Conservation (phyloP, 257 asterid genomes). For the Coffea canephora region DNA sequence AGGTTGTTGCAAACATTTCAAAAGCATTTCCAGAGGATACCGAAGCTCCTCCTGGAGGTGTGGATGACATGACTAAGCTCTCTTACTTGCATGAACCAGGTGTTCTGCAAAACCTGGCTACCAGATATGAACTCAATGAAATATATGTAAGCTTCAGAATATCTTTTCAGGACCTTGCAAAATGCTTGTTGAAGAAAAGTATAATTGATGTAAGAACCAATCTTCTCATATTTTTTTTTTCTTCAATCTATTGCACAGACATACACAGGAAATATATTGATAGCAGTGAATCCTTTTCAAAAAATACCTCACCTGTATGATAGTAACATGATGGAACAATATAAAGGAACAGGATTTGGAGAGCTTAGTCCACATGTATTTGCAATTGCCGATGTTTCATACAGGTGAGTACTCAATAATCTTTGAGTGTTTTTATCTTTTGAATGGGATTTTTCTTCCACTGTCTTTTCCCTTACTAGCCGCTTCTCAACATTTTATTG, state of each 20-base stretch:
- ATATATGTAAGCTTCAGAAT: slow-evolving; percentile 67
- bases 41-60: slow-evolving; percentile 98
- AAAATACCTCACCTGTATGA: slow-evolving; percentile 96
- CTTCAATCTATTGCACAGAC: slow-evolving; percentile 57
- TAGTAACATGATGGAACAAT: slow-evolving; percentile 99
- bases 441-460: not conserved
- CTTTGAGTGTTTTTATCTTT: not conserved
- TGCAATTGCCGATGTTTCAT: slow-evolving; percentile 96
- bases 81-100: slow-evolving; percentile 99
- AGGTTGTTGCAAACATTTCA: slow-evolving; percentile 75
- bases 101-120: slow-evolving; percentile 86
- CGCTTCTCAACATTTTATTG: slow-evolving; percentile 21
- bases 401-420: slow-evolving; percentile 47
- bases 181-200: not conserved
- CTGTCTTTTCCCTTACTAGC: slow-evolving; percentile 6
- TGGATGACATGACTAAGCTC: slow-evolving; percentile 99
- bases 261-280: slow-evolving; percentile 95
- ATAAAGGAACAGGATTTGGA: slow-evolving; percentile 96
- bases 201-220: not conserved
- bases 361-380: slow-evolving; percentile 99
- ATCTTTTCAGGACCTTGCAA: slow-evolving; percentile 15
- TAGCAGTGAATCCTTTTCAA: slow-evolving; percentile 97
- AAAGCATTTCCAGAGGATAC: slow-evolving; percentile 91
- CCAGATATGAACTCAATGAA: slow-evolving; percentile 98
- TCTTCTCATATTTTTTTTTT: not conserved